Percentiles rank a stretch among this genome's conserved stretches.
These are phyloP conservation scores for Cladosporium sp. DNA, from an alignment of 2,329 filamentous ascomycete species.

Conservation along the genomic window DNA sequence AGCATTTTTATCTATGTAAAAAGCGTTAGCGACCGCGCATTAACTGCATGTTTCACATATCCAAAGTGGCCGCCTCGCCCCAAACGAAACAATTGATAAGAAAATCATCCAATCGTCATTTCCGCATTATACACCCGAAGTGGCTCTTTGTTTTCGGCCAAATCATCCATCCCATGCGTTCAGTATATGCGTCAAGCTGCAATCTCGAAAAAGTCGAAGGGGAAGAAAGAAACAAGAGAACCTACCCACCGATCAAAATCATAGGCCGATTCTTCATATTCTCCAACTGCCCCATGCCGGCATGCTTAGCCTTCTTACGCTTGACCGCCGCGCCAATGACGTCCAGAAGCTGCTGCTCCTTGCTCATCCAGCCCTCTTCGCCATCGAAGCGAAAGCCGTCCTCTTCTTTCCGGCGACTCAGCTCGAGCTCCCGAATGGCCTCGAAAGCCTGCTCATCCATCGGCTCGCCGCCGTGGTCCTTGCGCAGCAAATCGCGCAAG, in stretches of 20 bases:
- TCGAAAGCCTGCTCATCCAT: slow-evolving; percentile 76
- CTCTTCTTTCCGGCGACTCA: slow-evolving; percentile 50
- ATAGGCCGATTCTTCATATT: slow-evolving; percentile 98
- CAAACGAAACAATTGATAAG: too few relatives aligned
- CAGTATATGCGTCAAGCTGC: too few relatives aligned
- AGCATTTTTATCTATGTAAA: too few relatives aligned
- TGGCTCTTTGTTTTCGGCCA: too few relatives aligned
- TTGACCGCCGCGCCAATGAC: slow-evolving; percentile 91
- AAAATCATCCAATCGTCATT: too few relatives aligned
- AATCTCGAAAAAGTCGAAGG: slow-evolving; percentile 19
- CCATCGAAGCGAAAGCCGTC: slow-evolving; percentile 22
- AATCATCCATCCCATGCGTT: background rate
- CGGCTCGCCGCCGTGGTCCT: slow-evolving; percentile 71
- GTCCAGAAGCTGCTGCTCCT: slow-evolving; percentile 71
- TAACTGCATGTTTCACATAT: too few relatives aligned
- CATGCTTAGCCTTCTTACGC: slow-evolving; percentile 92
- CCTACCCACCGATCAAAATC: slow-evolving; percentile 99
- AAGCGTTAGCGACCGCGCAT: too few relatives aligned
- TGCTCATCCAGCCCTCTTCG: slow-evolving; percentile 47
- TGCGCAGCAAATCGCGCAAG: slow-evolving; percentile 78
- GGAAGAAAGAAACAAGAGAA: slow-evolving; percentile 24
- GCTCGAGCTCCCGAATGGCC: slow-evolving; percentile 68
- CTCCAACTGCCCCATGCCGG: slow-evolving; percentile 84
- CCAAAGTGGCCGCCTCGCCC: too few relatives aligned
- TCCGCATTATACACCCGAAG: too few relatives aligned